These are phyloP conservation scores for Notholithocarpus densiflorus DNA, from an alignment of 306 rosid genomes.

Conservation along the genomic window DNA sequence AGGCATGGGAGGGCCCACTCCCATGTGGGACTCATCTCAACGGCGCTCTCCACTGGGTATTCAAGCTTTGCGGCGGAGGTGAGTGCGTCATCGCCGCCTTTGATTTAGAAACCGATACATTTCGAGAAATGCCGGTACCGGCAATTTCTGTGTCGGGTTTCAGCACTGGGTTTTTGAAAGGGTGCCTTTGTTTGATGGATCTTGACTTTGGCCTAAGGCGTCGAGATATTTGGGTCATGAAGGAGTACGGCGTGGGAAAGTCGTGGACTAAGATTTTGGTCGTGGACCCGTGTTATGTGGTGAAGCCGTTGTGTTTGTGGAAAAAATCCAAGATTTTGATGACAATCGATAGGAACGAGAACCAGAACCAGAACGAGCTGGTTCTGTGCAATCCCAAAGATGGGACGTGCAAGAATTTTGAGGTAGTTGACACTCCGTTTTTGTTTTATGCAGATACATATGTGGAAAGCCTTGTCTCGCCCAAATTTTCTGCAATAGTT, in stretches of 20 bases:
- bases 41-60: background rate
- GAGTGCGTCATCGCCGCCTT: background rate
- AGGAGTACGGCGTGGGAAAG: background rate
- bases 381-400: too few relatives aligned
- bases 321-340: background rate
- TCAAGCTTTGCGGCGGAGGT: background rate
- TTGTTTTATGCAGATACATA: background rate
- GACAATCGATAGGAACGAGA: too few relatives aligned
- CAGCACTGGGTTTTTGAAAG: background rate
- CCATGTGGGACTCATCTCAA: background rate
- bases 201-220: too few relatives aligned
- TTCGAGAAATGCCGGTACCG: background rate
- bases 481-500: background rate
- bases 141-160: too few relatives aligned
- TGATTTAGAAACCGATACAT: too few relatives aligned
- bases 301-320: background rate
- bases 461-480: slow-evolving; percentile 9
- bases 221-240: slow-evolving; percentile 2
- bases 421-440: too few relatives aligned
- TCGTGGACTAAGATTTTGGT: slow-evolving; percentile 1
- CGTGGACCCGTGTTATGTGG: background rate
- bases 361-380: too few relatives aligned
- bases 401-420: too few relatives aligned
- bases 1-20: background rate
- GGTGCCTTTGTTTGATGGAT: background rate